Evolutionary conservation across 441 rosid genomes (phyloP).

Genomic region (Syzygium malaccense): DNA sequence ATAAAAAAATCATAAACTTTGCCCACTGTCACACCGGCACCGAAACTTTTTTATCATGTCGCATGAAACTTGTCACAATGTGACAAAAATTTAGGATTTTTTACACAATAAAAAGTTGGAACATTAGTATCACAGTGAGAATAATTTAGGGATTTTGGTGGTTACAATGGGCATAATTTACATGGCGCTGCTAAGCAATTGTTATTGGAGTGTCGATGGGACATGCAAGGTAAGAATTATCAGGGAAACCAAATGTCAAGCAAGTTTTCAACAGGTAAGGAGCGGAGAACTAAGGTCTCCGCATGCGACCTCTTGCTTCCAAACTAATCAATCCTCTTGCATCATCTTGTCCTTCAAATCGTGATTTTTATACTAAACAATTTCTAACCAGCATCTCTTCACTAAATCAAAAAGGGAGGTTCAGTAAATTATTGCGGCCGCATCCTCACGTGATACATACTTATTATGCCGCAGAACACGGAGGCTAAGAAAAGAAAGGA

Average conservation of each 20-base stretch:
- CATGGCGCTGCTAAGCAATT: neutral
- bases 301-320: neutral
- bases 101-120: neutral
- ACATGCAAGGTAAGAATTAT: neutral
- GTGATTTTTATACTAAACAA: neutral
- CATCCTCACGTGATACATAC: neutral
- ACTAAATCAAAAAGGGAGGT: neutral
- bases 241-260: neutral
- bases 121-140: neutral
- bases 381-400: neutral
- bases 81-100: neutral
- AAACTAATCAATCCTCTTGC: neutral
- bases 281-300: neutral
- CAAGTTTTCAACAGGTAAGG: neutral
- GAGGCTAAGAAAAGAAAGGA: neutral
- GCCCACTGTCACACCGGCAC: neutral
- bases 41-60: neutral
- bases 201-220: neutral
- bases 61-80: neutral
- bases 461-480: neutral
- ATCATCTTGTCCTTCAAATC: neutral
- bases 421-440: neutral
- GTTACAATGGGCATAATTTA: neutral
- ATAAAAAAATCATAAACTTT: neutral
- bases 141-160: neutral